Evolutionary conservation across 2,329 filamentous ascomycete species (phyloP).

Genomic region (Rhynchosporium graminicola): DNA sequence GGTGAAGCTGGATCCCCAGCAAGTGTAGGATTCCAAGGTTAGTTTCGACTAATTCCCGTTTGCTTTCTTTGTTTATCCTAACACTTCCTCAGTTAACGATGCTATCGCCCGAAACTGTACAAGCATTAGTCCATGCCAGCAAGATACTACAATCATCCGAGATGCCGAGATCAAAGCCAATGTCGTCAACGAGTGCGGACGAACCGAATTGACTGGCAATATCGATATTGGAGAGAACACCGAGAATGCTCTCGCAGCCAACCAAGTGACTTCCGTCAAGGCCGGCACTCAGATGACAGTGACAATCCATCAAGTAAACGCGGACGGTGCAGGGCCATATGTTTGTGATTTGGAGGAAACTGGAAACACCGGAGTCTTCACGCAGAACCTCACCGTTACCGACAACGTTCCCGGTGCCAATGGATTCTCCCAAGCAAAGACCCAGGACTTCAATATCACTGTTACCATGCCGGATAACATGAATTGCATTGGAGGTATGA

Average conservation of each 20-base stretch:
- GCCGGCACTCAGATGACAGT: conserved; percentile 49
- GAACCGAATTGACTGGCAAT: conserved; percentile 60
- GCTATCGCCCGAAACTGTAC: conserved; percentile 64
- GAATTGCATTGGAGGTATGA: conserved; percentile 53
- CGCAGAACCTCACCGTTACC: conserved; percentile 52
- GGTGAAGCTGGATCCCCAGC: conserved; percentile 49
- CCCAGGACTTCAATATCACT: conserved; percentile 57
- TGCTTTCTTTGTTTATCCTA: neutral
- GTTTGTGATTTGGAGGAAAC: conserved; percentile 54
- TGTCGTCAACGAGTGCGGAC: conserved; percentile 60
- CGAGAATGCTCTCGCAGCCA: conserved; percentile 51
- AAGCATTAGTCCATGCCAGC: conserved; percentile 64
- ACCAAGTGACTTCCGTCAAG: conserved; percentile 51
- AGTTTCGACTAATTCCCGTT: neutral
- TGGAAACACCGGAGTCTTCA: conserved; percentile 46
- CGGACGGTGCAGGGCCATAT: conserved; percentile 57
- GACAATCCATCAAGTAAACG: conserved; percentile 55
- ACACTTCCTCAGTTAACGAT: conserved; percentile 48
- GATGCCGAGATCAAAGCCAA: conserved; percentile 55
- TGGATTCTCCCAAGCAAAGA: conserved; percentile 57
- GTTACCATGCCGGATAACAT: conserved; percentile 53
- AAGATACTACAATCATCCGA: conserved; percentile 64
- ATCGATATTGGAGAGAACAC: conserved; percentile 62
- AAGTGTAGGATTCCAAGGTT: conserved; percentile 49
- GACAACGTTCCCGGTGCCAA: conserved; percentile 62